phyloP scores from a whole-genome alignment of 1,284 basidiomycete genomes.

The Marasmius tenuissimus region DNA sequence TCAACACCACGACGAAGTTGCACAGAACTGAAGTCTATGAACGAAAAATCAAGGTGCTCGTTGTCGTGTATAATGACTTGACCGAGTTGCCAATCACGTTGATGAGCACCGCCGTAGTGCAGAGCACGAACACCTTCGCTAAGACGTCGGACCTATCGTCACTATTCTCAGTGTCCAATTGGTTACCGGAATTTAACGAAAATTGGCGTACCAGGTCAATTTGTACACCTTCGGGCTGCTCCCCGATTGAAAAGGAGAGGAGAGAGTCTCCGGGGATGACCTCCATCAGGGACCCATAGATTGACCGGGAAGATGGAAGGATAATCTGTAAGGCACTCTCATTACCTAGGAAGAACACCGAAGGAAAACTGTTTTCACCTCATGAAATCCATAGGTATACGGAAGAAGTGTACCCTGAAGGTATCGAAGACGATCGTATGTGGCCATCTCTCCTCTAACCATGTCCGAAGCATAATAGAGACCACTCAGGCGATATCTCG shows the following conservation, averaged over 20 bases:
- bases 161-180: not conserved
- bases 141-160: not conserved
- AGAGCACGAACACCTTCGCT: slow-evolving; percentile 1
- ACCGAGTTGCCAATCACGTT: slow-evolving; percentile 4
- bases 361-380: slow-evolving; percentile 1
- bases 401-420: slow-evolving; percentile 12
- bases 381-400: slow-evolving; percentile 13
- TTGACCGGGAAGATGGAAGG: slow-evolving; percentile 1
- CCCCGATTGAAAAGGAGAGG: not conserved
- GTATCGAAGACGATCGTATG: slow-evolving; percentile 6
- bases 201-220: not conserved
- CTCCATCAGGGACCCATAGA: slow-evolving; percentile 9
- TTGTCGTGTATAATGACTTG: not conserved
- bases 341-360: not conserved
- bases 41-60: not conserved
- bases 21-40: slow-evolving; percentile 4
- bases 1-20: not conserved
- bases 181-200: not conserved
- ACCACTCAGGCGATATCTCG: not conserved
- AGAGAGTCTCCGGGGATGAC: not conserved
- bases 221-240: not conserved
- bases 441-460: slow-evolving; percentile 6
- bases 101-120: not conserved
- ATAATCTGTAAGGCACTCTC: not conserved
- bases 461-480: slow-evolving; percentile 8